Conservation (phyloP, 306 rosid genomes). For the Benincasa hispida region DNA sequence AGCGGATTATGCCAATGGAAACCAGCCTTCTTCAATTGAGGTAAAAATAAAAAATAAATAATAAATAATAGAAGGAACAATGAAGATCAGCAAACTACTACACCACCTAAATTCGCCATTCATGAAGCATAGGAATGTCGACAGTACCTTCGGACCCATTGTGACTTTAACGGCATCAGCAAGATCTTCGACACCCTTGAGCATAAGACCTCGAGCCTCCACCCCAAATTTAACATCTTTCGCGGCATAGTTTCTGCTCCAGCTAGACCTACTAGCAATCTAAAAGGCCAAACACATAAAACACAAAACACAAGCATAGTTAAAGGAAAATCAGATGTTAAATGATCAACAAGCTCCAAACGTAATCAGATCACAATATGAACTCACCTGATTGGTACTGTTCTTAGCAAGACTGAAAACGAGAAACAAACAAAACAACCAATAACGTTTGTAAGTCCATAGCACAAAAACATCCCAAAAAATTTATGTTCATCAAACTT, state of each 20-base stretch:
- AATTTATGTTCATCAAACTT: background rate
- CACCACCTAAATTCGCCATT: background rate
- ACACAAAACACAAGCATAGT: background rate
- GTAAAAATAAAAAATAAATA: background rate
- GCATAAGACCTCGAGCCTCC: slow-evolving; percentile 92
- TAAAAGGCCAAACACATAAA: slow-evolving; percentile 13
- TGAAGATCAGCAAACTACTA: background rate
- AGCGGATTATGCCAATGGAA: background rate
- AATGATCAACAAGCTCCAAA: background rate
- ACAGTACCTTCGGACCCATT: slow-evolving; percentile 88
- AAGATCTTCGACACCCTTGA: slow-evolving; percentile 87
- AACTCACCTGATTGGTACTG: slow-evolving; percentile 52
- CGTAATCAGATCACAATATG: background rate
- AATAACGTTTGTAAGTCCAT: background rate
- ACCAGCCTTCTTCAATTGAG: background rate
- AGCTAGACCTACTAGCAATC: slow-evolving; percentile 56
- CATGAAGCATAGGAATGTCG: background rate
- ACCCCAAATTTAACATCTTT: slow-evolving; percentile 88
- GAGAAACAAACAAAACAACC: background rate
- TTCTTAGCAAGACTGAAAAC: slow-evolving; percentile 56
- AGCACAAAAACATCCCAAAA: background rate
- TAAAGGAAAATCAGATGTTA: background rate
- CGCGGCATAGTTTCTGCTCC: slow-evolving; percentile 78
- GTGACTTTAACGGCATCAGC: slow-evolving; percentile 94
- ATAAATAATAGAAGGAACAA: no score